Conservation (phyloP, 2,329 filamentous ascomycete genomes). For the Fusarium chaquense region DNA sequence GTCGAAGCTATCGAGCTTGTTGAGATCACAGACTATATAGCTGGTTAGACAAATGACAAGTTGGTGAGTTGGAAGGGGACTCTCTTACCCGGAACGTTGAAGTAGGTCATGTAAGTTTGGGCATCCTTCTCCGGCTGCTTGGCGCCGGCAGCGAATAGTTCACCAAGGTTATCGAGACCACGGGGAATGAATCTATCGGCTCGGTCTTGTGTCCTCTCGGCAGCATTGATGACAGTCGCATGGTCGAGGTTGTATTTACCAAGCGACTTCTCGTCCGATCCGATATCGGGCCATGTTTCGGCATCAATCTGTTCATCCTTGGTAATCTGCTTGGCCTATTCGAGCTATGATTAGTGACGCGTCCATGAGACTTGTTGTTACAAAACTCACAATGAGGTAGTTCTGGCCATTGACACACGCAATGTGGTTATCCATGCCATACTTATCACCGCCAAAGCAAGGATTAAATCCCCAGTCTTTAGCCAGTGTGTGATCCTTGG, state of each 20-base stretch:
- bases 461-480: conserved; percentile 8
- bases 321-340: conserved; percentile 12
- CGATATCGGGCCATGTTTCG: background rate
- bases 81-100: conserved; percentile 1
- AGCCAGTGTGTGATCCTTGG: conserved; percentile 1
- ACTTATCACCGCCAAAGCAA: background rate
- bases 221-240: background rate
- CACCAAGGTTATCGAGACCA: background rate
- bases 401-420: conserved; percentile 4
- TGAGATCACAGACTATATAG: background rate
- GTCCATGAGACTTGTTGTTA: accelerated
- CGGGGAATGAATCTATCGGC: background rate
- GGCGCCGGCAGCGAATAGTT: background rate
- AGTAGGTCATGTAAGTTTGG: background rate
- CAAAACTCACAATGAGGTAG: conserved; percentile 4
- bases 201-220: background rate
- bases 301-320: background rate
- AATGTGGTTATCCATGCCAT: background rate
- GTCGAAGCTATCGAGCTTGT: background rate
- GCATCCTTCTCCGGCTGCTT: background rate
- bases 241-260: background rate
- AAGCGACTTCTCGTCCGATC: background rate
- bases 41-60: background rate
- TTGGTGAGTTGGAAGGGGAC: too few species aligned
- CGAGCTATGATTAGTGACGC: background rate